These are phyloP conservation scores for Groenewaldozyma sp. DNA, from an alignment of 1,139 yeast genomes.

Conservation along the genomic window DNA sequence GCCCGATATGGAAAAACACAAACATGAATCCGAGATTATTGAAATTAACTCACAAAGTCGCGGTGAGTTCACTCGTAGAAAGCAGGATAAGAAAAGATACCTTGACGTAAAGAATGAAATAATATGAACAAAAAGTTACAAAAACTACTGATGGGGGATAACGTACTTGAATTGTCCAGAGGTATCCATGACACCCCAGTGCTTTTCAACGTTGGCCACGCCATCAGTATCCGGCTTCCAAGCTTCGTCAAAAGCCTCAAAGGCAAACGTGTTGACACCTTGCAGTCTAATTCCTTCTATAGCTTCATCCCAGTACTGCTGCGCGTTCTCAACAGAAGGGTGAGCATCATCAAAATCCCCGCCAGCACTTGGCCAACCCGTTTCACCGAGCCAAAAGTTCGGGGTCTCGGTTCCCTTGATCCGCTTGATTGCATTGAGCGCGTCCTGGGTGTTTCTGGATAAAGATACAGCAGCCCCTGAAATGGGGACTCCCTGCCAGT, in stretches of 20 bases:
- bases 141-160: conserved; percentile 11
- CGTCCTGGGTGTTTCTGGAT: conserved; percentile 95
- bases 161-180: conserved; percentile 33
- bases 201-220: conserved; percentile 71
- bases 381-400: conserved; percentile 93
- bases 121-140: no score
- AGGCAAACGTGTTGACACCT: conserved; percentile 82
- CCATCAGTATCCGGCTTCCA: conserved; percentile 93
- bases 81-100: no score
- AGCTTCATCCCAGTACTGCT: conserved; percentile 74
- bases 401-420: conserved; percentile 78
- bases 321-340: conserved; percentile 69
- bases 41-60: no score
- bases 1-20: no score
- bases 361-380: conserved; percentile 97
- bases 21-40: no score
- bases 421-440: conserved; percentile 76
- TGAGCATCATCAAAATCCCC: conserved; percentile 42
- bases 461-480: conserved; percentile 76
- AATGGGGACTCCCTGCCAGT: conserved; percentile 96
- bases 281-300: conserved; percentile 79
- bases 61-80: no score
- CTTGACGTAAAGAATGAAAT: no score
- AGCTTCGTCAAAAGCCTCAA: conserved; percentile 91
- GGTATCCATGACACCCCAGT: conserved; percentile 83